A percentile compares a stretch with the other conserved stretches of the same genome.
Conservation (phyloP, 2,329 filamentous ascomycete genomes). For the Alternaria sp. region DNA sequence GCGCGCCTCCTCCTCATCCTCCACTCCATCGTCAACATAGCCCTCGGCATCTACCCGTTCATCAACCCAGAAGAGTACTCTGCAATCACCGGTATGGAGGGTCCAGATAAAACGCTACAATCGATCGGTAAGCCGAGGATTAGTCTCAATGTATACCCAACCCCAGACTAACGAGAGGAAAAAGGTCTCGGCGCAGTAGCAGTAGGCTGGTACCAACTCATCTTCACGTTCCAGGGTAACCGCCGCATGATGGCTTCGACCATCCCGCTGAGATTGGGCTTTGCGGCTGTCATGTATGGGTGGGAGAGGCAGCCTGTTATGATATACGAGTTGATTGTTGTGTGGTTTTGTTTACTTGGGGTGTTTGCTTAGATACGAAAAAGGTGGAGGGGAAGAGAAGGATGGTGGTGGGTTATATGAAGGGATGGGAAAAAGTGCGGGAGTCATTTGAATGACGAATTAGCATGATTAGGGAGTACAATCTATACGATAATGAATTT, state of each 20-base stretch:
- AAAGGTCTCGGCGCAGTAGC: constrained; percentile 18
- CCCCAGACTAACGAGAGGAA: neutral
- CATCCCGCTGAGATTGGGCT: constrained; percentile 8
- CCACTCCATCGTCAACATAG: constrained; percentile 19
- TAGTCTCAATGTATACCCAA: neutral
- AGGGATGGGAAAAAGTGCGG: too few species aligned
- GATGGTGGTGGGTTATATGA: too few species aligned
- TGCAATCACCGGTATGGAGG: neutral
- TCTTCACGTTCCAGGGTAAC: constrained; percentile 16
- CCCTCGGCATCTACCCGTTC: constrained; percentile 15
- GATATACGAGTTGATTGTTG: constrained; percentile 4
- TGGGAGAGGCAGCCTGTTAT: constrained; percentile 9
- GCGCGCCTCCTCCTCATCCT: constrained; percentile 13
- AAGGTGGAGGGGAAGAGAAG: neutral
- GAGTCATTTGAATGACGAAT: too few species aligned
- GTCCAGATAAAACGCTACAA: neutral
- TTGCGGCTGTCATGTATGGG: constrained; percentile 1
- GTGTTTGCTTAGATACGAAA: neutral
- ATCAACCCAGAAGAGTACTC: constrained; percentile 1
- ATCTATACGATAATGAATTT: neutral
- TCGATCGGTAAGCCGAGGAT: constrained; percentile 4
- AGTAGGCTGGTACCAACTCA: constrained; percentile 21
- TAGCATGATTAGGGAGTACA: neutral
- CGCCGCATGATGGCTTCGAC: constrained; percentile 11
- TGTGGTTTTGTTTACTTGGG: constrained; percentile 5